Percentiles rank a stretch among this genome's conserved stretches.
Conservation (phyloP, 1,284 basidiomycete genomes). For the Laetiporus sulphureus region DNA sequence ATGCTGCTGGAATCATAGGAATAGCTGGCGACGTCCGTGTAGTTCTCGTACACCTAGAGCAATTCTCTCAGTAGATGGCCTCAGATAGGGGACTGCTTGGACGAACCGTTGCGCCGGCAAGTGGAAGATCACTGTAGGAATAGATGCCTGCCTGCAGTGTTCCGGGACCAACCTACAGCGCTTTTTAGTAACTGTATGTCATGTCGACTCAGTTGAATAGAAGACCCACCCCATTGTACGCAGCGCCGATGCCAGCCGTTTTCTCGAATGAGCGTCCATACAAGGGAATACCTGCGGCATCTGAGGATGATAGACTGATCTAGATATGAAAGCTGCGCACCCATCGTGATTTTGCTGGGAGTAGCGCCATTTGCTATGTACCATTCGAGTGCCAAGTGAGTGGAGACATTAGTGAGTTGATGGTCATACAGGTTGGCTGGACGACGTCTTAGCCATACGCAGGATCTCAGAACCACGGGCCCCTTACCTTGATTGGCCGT, state of each 20-base stretch:
- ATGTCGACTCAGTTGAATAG: not conserved
- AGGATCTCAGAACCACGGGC: not conserved
- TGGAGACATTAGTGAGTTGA: conserved; percentile 52
- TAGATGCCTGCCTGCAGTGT: conserved; percentile 65
- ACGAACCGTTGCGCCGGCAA: conserved; percentile 39
- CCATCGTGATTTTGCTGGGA: conserved; percentile 71
- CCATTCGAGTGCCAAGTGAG: conserved; percentile 64
- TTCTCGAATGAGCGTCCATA: conserved; percentile 83
- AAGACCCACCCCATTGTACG: conserved; percentile 62
- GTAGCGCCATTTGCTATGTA: conserved; percentile 67
- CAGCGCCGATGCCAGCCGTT: conserved; percentile 67
- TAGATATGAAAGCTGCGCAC: conserved; percentile 31
- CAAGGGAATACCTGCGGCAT: conserved; percentile 60
- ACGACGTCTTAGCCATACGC: not conserved
- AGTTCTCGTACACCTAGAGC: conserved; percentile 62
- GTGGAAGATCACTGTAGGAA: conserved; percentile 73
- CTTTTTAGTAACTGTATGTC: too few relatives aligned
- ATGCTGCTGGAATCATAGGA: conserved; percentile 63
- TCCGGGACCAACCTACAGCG: conserved; percentile 74
- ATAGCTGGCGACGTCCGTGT: conserved; percentile 69
- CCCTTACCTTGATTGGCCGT: conserved; percentile 65
- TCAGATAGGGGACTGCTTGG: not conserved
- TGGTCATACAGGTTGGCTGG: conserved; percentile 71
- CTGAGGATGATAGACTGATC: not conserved
- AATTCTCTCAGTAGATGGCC: too few relatives aligned